These are phyloP conservation scores for Populus hybrid DNA, from an alignment of 441 rosid genomes.

Conservation along the genomic window DNA sequence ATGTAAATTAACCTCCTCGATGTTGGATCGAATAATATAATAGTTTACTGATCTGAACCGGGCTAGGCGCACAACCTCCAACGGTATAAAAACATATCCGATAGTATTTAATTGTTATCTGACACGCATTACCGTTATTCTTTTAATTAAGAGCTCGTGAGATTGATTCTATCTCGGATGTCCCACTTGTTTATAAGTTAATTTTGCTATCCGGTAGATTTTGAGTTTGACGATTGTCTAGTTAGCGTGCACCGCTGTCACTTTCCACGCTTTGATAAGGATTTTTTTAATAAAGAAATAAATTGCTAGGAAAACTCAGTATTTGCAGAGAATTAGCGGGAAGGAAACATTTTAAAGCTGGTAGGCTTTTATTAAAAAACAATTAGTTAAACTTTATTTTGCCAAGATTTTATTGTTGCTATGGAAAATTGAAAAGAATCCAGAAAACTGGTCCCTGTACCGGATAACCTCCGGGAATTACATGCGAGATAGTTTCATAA, in stretches of 20 bases:
- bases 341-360: no score
- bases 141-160: background rate
- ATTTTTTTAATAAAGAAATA: no score
- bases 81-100: background rate
- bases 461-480: background rate
- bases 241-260: background rate
- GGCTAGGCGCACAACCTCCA: background rate
- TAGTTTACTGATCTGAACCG: background rate
- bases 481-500: no score
- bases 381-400: background rate
- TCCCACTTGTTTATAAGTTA: background rate
- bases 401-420: background rate
- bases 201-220: no score
- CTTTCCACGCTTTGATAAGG: no score
- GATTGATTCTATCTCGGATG: background rate
- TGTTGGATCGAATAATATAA: no score
- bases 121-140: background rate
- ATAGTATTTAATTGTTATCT: background rate
- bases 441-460: background rate
- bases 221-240: background rate
- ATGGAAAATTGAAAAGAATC: background rate
- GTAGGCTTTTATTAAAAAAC: no score
- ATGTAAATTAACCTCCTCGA: no score
- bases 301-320: background rate
- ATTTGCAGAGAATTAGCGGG: background rate